Evolutionary conservation across 352 stramenopile species (phyloP), one percentile per base, ranked within the genome.

Genomic region (Blastocystis sp.): DNA sequence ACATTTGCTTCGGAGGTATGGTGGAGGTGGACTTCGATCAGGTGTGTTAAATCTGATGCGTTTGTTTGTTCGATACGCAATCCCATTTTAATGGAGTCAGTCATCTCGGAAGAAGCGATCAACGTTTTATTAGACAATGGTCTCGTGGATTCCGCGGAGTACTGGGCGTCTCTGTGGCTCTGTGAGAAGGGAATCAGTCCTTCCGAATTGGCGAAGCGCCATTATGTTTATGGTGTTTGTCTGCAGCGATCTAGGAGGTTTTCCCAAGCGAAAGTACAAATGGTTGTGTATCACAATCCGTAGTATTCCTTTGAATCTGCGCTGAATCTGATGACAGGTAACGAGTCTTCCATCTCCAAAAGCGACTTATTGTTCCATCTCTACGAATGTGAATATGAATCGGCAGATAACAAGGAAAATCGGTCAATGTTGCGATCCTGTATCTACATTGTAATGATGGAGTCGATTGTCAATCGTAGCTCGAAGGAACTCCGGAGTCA

Each of bases 41-140:
- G 21, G 48, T 81, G 18, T 81, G 69, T 64, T 81, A 49, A 49
- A n/a, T n/a, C n/a, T n/a, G n/a, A n/a, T n/a, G n/a, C n/a, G n/a
- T n/a, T n/a, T n/a, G n/a, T n/a, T 69, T 14, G 24, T 16, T 18
- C 36, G 44, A 4, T 29, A 3, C 46, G 61, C 18, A 40, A n/a
- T 44, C 36, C 24, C 27, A 21, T 27, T 48, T n/a, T 56, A 7
- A 75, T 75, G 63, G 63, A 32, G 18, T 9, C 21, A 14, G 40
- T 81, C n/a, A n/a, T n/a, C n/a, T n/a, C n/a, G n/a, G n/a, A n/a
- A n/a, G n/a, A n/a, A n/a, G n/a, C n/a, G n/a, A n/a, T n/a, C n/a
- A n/a, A n/a, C n/a, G n/a, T n/a, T n/a, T n/a, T n/a, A n/a, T 21
- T 81, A 1, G 48, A 65, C n/a, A 34, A 44, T 11, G 42, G 42